Evolutionary conservation across 2,329 filamentous ascomycete genomes (phyloP).

Genomic region (Fonsecaea pedrosoi): DNA sequence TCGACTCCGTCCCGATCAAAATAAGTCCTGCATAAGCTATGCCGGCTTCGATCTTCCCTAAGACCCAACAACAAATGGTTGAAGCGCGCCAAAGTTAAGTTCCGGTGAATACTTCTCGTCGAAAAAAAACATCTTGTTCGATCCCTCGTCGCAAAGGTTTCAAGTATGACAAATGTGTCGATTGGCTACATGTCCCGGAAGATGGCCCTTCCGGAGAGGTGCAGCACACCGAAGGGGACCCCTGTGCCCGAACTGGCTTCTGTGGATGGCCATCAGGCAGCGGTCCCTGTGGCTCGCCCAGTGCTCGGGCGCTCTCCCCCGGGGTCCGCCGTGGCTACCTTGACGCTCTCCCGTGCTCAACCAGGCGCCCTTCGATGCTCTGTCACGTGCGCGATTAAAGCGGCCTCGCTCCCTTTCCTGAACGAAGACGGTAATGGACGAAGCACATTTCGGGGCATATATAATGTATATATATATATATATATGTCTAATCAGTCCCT

Average conservation of each 20-base stretch:
- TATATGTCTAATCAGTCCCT: background rate
- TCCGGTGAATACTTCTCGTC: conserved; percentile 3
- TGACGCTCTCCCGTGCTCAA: conserved; percentile 2
- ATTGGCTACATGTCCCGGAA: too few species aligned
- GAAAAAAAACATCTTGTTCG: background rate
- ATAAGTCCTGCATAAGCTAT: conserved; percentile 1
- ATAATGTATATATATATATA: conserved; percentile 25
- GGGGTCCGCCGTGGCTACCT: conserved; percentile 21
- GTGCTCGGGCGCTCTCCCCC: conserved; percentile 15
- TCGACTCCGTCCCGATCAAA: background rate
- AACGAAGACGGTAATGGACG: conserved; percentile 25
- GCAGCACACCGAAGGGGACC: too few species aligned
- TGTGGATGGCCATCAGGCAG: conserved; percentile 14
- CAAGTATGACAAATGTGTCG: too few species aligned
- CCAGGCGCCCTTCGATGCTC: conserved; percentile 13
- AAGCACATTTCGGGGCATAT: conserved; percentile 37
- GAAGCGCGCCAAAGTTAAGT: background rate
- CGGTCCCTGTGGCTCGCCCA: conserved; percentile 1
- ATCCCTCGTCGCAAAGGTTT: too few species aligned
- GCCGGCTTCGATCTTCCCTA: background rate
- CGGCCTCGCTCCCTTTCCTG: conserved; percentile 3
- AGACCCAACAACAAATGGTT: background rate
- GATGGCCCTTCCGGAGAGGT: too few species aligned
- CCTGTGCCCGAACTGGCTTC: conserved; percentile 17
- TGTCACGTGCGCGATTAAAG: conserved; percentile 31